phyloP scores from a whole-genome alignment of 805 yeast genomes.

The Starmerella ratchasimensis region DNA sequence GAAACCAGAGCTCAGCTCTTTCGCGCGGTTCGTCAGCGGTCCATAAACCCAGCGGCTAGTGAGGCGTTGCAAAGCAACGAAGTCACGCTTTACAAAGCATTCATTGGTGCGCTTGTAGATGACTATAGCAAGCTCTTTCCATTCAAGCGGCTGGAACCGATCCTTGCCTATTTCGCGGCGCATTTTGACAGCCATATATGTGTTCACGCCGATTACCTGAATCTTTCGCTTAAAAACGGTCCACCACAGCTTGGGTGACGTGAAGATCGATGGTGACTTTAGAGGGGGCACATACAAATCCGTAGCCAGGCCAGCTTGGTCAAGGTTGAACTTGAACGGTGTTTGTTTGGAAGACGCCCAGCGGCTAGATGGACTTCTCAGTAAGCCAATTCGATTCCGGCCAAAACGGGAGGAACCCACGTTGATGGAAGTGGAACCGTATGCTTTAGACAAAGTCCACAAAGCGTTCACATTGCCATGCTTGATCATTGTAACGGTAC shows the following conservation, averaged over 20 bases:
- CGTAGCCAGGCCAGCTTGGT: conserved; percentile 22
- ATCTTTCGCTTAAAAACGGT: conserved; percentile 19
- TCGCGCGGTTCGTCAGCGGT: conserved; percentile 40
- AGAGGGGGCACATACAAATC: conserved; percentile 30
- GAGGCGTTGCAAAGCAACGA: conserved; percentile 34
- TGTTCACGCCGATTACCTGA: conserved; percentile 20
- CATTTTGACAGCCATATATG: conserved; percentile 21
- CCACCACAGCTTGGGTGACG: conserved; percentile 20
- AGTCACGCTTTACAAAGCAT: conserved; percentile 52
- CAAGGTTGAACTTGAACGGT: conserved; percentile 19
- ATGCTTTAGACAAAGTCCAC: too few species aligned
- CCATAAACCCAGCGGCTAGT: conserved; percentile 52
- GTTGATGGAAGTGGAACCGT: too few species aligned
- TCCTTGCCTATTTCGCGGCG: conserved; percentile 21
- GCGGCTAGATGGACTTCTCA: too few species aligned
- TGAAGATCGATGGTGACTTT: conserved; percentile 21
- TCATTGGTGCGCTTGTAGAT: conserved; percentile 63
- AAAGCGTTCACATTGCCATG: too few species aligned
- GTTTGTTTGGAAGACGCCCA: conserved; percentile 11
- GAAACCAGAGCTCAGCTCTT: conserved; percentile 42
- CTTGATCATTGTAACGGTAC: too few species aligned
- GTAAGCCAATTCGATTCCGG: too few species aligned
- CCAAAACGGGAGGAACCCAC: too few species aligned
- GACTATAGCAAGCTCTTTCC: conserved; percentile 80
- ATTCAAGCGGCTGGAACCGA: conserved; percentile 37